Evolutionary conservation across 176 grass and related monocot species (phyloP).

Genomic region (Musa beccarii): DNA sequence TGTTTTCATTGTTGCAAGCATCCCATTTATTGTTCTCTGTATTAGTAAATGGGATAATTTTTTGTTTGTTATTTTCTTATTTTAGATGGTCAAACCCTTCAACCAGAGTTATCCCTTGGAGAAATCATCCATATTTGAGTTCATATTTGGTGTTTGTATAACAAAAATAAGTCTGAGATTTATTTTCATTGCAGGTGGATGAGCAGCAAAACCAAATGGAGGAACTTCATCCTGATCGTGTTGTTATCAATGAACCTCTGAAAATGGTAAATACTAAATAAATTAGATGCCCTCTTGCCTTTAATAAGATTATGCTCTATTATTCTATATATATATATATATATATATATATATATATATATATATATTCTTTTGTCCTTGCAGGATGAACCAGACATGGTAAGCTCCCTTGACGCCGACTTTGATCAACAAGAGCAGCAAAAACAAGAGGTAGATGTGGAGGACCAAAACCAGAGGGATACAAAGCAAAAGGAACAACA

Average conservation of each 20-base stretch:
- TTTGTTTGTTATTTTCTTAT: background rate
- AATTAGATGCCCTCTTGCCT: background rate
- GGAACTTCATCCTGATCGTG: background rate
- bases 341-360: too few relatives aligned
- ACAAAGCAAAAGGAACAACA: conserved; percentile 39
- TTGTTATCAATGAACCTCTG: background rate
- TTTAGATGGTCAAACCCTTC: background rate
- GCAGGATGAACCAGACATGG: conserved; percentile 32
- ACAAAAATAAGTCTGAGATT: background rate
- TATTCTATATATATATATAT: background rate
- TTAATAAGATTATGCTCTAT: background rate
- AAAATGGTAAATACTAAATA: background rate
- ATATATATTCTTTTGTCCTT: background rate
- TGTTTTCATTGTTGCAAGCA: too few relatives aligned
- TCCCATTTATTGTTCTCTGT: too few relatives aligned
- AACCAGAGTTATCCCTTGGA: background rate
- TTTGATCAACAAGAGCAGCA: conserved; percentile 37
- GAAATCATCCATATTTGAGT: too few relatives aligned
- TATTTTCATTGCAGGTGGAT: background rate
- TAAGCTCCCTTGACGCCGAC: conserved; percentile 24
- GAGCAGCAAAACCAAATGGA: conserved; percentile 7
- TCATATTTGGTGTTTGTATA: too few relatives aligned
- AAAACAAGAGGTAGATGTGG: conserved; percentile 29
- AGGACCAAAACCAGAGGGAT: conserved; percentile 37
- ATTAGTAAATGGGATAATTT: background rate